Conservation (phyloP, 2,329 filamentous ascomycete species). For the Lecanosticta acicola region DNA sequence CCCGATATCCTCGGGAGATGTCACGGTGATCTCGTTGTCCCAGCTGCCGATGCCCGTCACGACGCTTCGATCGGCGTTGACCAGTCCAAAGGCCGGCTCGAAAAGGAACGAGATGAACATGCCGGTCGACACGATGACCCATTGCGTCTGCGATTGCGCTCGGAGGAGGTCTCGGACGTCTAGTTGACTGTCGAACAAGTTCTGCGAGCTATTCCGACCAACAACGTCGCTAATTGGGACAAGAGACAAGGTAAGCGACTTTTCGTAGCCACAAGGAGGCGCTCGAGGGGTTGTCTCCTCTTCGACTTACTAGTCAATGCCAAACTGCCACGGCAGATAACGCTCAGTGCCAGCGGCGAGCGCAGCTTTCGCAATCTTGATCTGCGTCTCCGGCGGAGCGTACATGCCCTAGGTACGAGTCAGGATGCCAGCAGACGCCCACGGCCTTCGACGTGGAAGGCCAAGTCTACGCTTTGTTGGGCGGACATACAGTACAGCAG, state of each 20-base stretch:
- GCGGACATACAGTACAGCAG: slow-evolving; percentile 52
- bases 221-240: too few species aligned
- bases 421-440: too few species aligned
- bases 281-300: too few species aligned
- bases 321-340: slow-evolving; percentile 69
- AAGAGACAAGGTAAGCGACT: too few species aligned
- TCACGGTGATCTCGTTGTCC: slow-evolving; percentile 59
- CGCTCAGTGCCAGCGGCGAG: slow-evolving; percentile 46
- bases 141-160: slow-evolving; percentile 40
- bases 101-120: slow-evolving; percentile 69
- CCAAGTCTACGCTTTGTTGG: too few species aligned
- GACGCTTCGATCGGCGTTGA: slow-evolving; percentile 40
- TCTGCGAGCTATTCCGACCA: slow-evolving; percentile 54
- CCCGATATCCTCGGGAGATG: slow-evolving; percentile 60
- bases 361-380: slow-evolving; percentile 53
- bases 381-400: slow-evolving; percentile 50
- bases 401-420: too few species aligned
- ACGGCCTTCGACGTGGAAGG: too few species aligned
- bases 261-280: too few species aligned
- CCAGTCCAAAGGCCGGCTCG: slow-evolving; percentile 56
- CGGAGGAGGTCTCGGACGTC: slow-evolving; percentile 52
- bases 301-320: slow-evolving; percentile 71
- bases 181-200: slow-evolving; percentile 64
- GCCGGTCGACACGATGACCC: slow-evolving; percentile 63
- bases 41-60: slow-evolving; percentile 52